Evolutionary conservation across 768 basidiomycete species (phyloP).

Genomic region (Tricholoma matsutake): DNA sequence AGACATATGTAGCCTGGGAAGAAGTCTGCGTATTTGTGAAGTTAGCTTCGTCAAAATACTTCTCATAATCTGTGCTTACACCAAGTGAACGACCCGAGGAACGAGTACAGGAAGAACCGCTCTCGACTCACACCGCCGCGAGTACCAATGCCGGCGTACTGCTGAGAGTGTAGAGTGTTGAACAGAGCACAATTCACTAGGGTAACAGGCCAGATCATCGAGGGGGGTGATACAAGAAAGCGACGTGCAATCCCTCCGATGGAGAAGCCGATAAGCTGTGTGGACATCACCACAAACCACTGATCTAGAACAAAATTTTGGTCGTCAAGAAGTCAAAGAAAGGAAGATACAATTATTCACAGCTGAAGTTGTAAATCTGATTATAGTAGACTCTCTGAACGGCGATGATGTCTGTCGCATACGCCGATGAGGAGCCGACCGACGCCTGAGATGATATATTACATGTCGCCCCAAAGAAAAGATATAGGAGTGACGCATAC

Average conservation of each 20-base stretch:
- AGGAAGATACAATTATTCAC: constrained; percentile 31
- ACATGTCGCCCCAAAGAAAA: too few relatives aligned
- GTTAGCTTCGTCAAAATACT: too few relatives aligned
- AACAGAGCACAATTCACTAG: constrained; percentile 73
- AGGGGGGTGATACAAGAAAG: constrained; percentile 72
- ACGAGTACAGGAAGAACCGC: constrained; percentile 71
- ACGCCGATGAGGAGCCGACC: constrained; percentile 49
- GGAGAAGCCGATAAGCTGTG: constrained; percentile 79
- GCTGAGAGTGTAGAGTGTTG: constrained; percentile 77
- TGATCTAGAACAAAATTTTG: constrained; percentile 44
- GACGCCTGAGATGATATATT: constrained; percentile 15
- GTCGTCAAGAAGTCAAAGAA: too few relatives aligned
- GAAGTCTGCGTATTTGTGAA: constrained; percentile 28
- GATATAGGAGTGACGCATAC: too few relatives aligned
- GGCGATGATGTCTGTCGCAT: constrained; percentile 75
- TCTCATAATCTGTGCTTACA: constrained; percentile 15
- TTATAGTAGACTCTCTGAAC: constrained; percentile 73
- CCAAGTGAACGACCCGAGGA: constrained; percentile 57
- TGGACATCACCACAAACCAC: constrained; percentile 76
- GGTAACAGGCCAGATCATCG: constrained; percentile 79
- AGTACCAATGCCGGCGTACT: constrained; percentile 62
- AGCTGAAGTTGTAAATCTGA: constrained; percentile 56
- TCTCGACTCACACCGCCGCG: constrained; percentile 70
- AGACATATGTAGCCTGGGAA: constrained; percentile 54
- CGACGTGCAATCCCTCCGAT: constrained; percentile 70